Base-by-base conservation (phyloP, 1,139 yeast genomes). In the Lodderomyces margitis region DNA sequence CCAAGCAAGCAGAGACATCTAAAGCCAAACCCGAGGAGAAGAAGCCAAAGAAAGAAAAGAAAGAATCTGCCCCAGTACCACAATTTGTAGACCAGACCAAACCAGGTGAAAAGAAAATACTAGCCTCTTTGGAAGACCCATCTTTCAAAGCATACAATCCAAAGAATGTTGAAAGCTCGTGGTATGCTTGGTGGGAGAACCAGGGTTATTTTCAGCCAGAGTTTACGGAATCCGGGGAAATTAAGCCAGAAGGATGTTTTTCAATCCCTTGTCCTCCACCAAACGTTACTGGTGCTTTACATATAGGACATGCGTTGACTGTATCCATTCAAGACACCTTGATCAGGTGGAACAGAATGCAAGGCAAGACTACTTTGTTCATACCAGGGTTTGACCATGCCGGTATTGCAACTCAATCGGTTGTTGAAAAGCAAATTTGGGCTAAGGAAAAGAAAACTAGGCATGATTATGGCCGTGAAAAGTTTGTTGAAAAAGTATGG, bases 351-450 rank as follows among this genome's bases (percentile, higher is more conserved):
- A 81, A 94, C 74, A 85, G 98, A 74, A 92, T 92, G 98, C 84
- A 83, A 68, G 98, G 98, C 42, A 87, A 87, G 68, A 89, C 98
- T 40, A 91, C 92, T 16, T 73, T 92, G 50, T 94, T 86, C 66
- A 66, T 92, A 49, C 98, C 98, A 40, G 99, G 99, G 35, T 92
- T 92, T 58, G 98, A 92, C 66, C 99, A 92, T 62, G 98, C 98
- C 21, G 99, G 99, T 76, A 91, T 92, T 66, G 95, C 97, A 37
- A 94, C 98, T 16, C 99, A 92, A 67, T 87, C 97, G 19, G 98
- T 94, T 52, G 98, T 92, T 50, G 99, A 92, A 70, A 94, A 92
- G 68, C 94, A 86, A 73, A 66, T 92, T 37, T 89, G 96, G 96
- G 86, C 87, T 43, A 80, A 80, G 54, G 91, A 88, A 61, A 78